Percentiles rank a stretch among this genome's conserved stretches.
Evolutionary conservation across 345 rosid species (phyloP).

Genomic region (Streptanthus diversifolius): DNA sequence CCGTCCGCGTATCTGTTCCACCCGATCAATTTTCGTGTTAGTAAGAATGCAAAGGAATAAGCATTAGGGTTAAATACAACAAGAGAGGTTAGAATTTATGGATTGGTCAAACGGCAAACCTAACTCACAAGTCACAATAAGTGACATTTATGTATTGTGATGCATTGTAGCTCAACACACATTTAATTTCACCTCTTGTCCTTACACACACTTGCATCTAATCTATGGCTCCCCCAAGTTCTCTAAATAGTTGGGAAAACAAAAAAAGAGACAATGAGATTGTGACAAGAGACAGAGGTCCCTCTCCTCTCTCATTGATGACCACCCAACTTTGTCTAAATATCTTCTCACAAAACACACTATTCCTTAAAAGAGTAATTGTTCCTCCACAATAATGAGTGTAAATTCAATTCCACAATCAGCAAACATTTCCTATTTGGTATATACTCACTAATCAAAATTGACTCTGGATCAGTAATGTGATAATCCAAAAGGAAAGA

Average conservation of each 20-base stretch:
- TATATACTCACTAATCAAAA: conserved; percentile 2
- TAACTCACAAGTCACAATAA: conserved; percentile 45
- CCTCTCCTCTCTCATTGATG: conserved; percentile 15
- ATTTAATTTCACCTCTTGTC: conserved; percentile 19
- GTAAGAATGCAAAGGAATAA: neutral
- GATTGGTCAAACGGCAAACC: conserved; percentile 29
- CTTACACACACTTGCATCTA: conserved; percentile 16
- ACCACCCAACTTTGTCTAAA: conserved; percentile 15
- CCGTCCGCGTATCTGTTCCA: conserved; percentile 46
- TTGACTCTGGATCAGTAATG: neutral
- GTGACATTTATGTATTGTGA: conserved; percentile 38
- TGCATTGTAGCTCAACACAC: conserved; percentile 29
- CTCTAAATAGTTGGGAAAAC: neutral
- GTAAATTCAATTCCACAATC: neutral
- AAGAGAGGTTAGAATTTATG: neutral
- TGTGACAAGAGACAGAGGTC: conserved; percentile 18
- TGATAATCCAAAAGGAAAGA: neutral
- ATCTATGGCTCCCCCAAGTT: conserved; percentile 5
- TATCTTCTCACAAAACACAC: neutral
- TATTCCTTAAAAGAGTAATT: neutral
- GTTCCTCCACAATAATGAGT: neutral
- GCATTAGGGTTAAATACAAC: neutral
- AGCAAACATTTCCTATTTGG: neutral
- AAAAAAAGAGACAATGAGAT: conserved; percentile 21
- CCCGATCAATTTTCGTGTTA: neutral